These are phyloP conservation scores for Hymenoscyphus fraxineus DNA, from an alignment of 2,329 filamentous ascomycete genomes.

Conservation along the genomic window DNA sequence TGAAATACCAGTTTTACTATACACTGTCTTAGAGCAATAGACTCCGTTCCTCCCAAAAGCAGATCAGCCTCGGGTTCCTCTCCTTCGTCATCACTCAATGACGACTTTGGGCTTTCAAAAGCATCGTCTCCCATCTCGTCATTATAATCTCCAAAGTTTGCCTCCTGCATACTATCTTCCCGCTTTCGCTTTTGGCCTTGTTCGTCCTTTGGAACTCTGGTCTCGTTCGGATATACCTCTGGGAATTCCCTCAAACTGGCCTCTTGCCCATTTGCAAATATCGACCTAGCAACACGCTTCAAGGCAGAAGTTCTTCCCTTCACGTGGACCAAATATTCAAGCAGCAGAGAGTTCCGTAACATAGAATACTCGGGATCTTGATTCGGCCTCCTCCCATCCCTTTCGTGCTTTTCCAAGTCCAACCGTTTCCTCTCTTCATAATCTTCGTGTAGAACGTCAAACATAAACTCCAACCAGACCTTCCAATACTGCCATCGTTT, in stretches of 20 bases:
- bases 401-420: conserved; percentile 39
- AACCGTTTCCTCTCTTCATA: conserved; percentile 54
- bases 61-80: conserved; percentile 13
- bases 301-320: conserved; percentile 41
- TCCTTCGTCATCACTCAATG: conserved; percentile 14
- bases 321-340: conserved; percentile 43
- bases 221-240: conserved; percentile 67
- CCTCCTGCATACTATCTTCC: conserved; percentile 25
- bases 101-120: conserved; percentile 41
- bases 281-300: conserved; percentile 57
- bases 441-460: conserved; percentile 73
- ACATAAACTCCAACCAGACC: conserved; percentile 73
- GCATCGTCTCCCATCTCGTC: conserved; percentile 49
- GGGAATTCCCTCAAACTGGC: conserved; percentile 52
- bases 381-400: conserved; percentile 32
- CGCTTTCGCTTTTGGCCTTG: conserved; percentile 49
- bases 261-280: conserved; percentile 63
- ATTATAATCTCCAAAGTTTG: conserved; percentile 22
- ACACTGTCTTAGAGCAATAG: conserved; percentile 31
- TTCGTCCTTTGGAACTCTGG: conserved; percentile 42
- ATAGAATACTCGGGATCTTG: conserved; percentile 30
- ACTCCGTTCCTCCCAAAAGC: conserved; percentile 31
- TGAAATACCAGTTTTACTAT: conserved; percentile 29
- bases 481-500: conserved; percentile 79
- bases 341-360: conserved; percentile 55